Evolutionary conservation across 805 yeast species (phyloP).

Genomic region (Yamadazyma insecticola): DNA sequence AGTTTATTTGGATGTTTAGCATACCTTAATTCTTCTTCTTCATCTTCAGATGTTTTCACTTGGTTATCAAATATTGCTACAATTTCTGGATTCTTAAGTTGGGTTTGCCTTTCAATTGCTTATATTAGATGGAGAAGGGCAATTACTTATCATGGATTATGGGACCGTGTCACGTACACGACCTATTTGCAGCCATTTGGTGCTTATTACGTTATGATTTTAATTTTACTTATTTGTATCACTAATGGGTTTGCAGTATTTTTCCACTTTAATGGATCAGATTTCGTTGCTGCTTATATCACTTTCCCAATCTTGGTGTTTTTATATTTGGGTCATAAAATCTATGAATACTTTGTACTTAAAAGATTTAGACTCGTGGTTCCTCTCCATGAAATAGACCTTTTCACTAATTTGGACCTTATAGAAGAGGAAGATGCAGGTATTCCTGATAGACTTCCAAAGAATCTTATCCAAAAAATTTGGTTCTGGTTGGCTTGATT

Average conservation of each 20-base stretch:
- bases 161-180: conserved; percentile 54
- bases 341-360: conserved; percentile 30
- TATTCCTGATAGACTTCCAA: conserved; percentile 33
- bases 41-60: conserved; percentile 50
- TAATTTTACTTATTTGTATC: conserved; percentile 49
- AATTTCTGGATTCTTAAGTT: conserved; percentile 61
- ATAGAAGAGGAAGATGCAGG: conserved; percentile 50
- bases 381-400: conserved; percentile 57
- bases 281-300: conserved; percentile 69
- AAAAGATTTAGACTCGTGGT: conserved; percentile 34
- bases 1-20: conserved; percentile 42
- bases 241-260: conserved; percentile 76
- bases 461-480: conserved; percentile 36
- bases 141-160: conserved; percentile 45
- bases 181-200: conserved; percentile 55
- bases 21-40: conserved; percentile 50
- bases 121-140: conserved; percentile 66
- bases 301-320: conserved; percentile 54
- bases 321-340: conserved; percentile 56
- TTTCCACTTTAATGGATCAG: conserved; percentile 50
- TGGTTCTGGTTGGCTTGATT: conserved; percentile 48
- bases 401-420: conserved; percentile 54
- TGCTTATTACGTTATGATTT: conserved; percentile 48
- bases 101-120: conserved; percentile 52
- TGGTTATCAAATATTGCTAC: conserved; percentile 67